A percentile compares a stretch with the other conserved stretches of the same genome.
Conservation (phyloP, 306 rosid species). For the Ziziphus jujuba region DNA sequence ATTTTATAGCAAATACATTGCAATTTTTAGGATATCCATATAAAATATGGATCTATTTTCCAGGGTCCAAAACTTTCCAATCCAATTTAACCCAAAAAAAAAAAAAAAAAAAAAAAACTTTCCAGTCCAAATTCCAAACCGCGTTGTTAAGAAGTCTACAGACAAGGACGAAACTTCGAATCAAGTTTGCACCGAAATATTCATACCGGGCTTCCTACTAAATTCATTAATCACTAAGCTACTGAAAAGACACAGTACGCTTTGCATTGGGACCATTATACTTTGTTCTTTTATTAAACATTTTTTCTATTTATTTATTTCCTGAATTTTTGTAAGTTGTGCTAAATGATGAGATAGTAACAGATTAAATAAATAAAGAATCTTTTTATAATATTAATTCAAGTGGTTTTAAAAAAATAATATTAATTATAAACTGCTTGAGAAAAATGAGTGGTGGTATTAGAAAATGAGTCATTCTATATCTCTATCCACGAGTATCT, state of each 20-base stretch:
- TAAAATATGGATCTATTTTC: neutral
- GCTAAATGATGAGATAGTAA: neutral
- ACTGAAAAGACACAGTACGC: neutral
- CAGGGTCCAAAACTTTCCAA: neutral
- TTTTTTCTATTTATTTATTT: neutral
- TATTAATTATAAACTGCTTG: neutral
- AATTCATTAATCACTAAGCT: no score
- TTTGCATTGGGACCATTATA: constrained; percentile 18
- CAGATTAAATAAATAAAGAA: neutral
- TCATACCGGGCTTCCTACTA: no score
- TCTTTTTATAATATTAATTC: constrained; percentile 16
- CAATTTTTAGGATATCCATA: no score
- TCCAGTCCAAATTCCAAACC: neutral
- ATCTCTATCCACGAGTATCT: neutral
- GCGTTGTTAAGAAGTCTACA: neutral
- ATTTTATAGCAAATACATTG: no score
- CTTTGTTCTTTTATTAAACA: constrained; percentile 4
- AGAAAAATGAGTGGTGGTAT: neutral
- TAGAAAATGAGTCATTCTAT: constrained; percentile 7
- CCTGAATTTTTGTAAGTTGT: neutral
- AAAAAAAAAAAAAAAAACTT: no score
- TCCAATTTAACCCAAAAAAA: no score
- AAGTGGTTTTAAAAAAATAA: neutral
- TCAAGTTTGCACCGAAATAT: no score
- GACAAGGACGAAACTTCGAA: constrained; percentile 15